A percentile compares a stretch with the other conserved stretches of the same genome.
phyloP scores from a whole-genome alignment of 148 eudicot species.

The Vaccinium corymbosum region DNA sequence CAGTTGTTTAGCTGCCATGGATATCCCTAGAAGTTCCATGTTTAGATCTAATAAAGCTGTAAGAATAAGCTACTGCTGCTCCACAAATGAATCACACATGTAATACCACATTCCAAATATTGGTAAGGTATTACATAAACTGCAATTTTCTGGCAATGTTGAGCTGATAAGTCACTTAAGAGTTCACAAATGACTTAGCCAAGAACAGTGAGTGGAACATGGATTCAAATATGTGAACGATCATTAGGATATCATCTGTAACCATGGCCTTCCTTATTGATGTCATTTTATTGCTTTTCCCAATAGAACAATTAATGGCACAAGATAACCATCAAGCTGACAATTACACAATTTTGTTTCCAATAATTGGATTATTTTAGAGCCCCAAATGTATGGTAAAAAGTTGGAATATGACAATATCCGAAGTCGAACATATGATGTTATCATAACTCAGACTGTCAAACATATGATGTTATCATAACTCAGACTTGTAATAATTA shows the following conservation, averaged over 20 bases:
- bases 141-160: conserved; percentile 3
- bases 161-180: conserved; percentile 5
- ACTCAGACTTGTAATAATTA: background rate
- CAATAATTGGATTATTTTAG: background rate
- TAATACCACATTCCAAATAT: background rate
- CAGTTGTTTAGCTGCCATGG: background rate
- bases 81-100: background rate
- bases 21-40: background rate
- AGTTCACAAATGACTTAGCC: background rate
- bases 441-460: background rate
- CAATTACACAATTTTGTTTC: background rate
- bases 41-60: background rate
- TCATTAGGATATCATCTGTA: background rate
- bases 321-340: background rate
- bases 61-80: background rate
- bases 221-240: background rate
- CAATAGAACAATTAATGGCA: no score
- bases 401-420: background rate
- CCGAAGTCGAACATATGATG: background rate
- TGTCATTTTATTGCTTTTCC: background rate
- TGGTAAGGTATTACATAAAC: background rate
- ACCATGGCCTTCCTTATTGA: background rate
- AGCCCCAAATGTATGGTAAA: background rate
- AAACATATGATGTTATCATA: background rate
- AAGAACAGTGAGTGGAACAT: background rate